These are phyloP conservation scores for Vachellia collinsii DNA, from an alignment of 306 rosid species.

Conservation along the genomic window DNA sequence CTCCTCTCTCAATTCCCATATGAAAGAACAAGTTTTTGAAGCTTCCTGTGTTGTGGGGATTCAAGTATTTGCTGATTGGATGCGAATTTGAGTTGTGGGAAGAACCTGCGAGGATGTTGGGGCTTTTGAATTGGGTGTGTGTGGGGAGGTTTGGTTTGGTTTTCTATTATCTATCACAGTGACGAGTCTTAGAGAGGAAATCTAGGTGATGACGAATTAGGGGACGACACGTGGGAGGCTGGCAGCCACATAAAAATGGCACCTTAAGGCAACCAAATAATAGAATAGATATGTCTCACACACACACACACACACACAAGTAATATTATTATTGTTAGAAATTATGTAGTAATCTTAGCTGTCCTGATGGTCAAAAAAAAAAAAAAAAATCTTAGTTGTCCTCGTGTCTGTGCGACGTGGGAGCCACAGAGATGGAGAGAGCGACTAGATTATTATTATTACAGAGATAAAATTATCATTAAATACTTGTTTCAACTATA, in stretches of 20 bases:
- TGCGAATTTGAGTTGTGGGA: neutral
- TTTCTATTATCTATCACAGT: slow-evolving; percentile 24
- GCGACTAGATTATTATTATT: too few relatives aligned
- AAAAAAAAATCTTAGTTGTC: slow-evolving; percentile 10
- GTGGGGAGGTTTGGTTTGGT: neutral
- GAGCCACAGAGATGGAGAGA: neutral
- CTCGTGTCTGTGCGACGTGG: slow-evolving; percentile 50
- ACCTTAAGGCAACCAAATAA: neutral
- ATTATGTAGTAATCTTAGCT: too few relatives aligned
- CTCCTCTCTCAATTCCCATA: slow-evolving; percentile 50
- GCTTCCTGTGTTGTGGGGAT: neutral
- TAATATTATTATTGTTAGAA: slow-evolving; percentile 20
- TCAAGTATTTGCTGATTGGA: neutral
- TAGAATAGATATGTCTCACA: neutral
- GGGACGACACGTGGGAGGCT: slow-evolving; percentile 40
- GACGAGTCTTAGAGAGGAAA: slow-evolving; percentile 41
- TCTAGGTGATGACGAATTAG: slow-evolving; percentile 39
- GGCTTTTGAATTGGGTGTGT: neutral
- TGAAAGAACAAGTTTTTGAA: neutral
- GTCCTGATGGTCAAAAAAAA: too few relatives aligned
- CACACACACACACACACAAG: neutral
- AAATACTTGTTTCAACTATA: too few relatives aligned
- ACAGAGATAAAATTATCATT: neutral
- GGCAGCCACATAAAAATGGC: slow-evolving; percentile 35
- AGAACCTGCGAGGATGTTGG: neutral